A percentile compares a stretch with the other conserved stretches of the same genome.
These are phyloP conservation scores for Cordia subcordata DNA, from an alignment of 257 asterid species.

Conservation along the genomic window DNA sequence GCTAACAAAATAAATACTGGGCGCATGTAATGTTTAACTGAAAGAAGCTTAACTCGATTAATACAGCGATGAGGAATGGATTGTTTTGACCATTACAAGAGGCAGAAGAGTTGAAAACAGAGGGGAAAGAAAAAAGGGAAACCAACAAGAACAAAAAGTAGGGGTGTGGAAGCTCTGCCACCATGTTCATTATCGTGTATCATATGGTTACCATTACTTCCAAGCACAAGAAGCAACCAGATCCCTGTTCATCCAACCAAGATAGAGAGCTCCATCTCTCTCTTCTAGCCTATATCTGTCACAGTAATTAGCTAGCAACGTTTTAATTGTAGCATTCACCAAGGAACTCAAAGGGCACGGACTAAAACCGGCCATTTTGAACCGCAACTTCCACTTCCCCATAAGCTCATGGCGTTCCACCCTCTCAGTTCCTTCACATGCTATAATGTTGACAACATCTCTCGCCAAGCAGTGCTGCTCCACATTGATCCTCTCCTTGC, in stretches of 20 bases:
- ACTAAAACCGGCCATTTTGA: constrained; percentile 81
- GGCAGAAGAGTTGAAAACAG: neutral
- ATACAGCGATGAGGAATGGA: too few species aligned
- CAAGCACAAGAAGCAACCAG: constrained; percentile 91
- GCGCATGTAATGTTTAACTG: too few species aligned
- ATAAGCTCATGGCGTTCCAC: constrained; percentile 75
- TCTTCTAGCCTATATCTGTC: constrained; percentile 62
- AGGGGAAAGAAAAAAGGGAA: too few species aligned
- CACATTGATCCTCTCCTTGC: constrained; percentile 62
- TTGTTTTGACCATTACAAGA: too few species aligned
- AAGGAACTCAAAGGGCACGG: constrained; percentile 60
- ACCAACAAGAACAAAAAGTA: too few species aligned
- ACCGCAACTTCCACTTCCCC: constrained; percentile 74
- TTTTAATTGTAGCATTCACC: constrained; percentile 66
- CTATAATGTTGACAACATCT: constrained; percentile 73
- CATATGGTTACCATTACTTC: constrained; percentile 36
- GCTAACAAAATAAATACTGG: too few species aligned
- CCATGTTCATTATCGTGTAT: too few species aligned
- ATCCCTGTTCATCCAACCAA: constrained; percentile 91
- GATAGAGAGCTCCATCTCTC: constrained; percentile 81
- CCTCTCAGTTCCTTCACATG: constrained; percentile 77
- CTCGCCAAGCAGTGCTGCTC: constrained; percentile 87
- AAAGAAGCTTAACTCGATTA: too few species aligned
- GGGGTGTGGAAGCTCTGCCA: too few species aligned
- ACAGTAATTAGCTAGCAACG: constrained; percentile 51